These are phyloP conservation scores for Umbelopsis sp. DNA, from an alignment of 192 early-diverging fungal genomes.

Conservation along the genomic window DNA sequence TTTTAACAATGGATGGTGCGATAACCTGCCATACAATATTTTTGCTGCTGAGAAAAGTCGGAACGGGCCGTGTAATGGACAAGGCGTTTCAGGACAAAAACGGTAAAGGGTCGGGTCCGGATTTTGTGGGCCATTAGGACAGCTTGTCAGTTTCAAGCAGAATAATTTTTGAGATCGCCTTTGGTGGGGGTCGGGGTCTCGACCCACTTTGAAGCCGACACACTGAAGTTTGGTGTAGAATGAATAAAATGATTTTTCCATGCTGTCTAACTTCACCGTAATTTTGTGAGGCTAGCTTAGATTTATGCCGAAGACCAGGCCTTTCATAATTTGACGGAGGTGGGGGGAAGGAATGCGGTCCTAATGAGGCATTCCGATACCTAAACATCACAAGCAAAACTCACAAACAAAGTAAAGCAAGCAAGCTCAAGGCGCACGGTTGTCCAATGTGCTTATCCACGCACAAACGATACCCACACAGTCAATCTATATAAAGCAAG, in stretches of 20 bases:
- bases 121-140: not conserved
- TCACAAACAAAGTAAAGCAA: not conserved
- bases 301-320: not conserved
- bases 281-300: not conserved
- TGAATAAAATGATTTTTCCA: too few species aligned
- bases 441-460: not conserved
- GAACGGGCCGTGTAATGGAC: constrained; percentile 14
- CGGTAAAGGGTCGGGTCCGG: constrained; percentile 2
- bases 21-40: not conserved
- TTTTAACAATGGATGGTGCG: not conserved
- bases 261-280: too few species aligned
- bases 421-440: constrained; percentile 1
- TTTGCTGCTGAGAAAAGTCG: constrained; percentile 7
- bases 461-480: not conserved
- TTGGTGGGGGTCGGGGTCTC: not conserved
- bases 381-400: not conserved
- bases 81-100: constrained; percentile 6
- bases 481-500: not conserved
- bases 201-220: too few species aligned
- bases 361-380: not conserved
- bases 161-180: not conserved
- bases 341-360: not conserved
- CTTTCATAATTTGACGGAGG: not conserved
- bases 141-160: not conserved
- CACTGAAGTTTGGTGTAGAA: too few species aligned